phyloP scores from a whole-genome alignment of 257 asterid genomes.

The Jaltomata sinuosa region DNA sequence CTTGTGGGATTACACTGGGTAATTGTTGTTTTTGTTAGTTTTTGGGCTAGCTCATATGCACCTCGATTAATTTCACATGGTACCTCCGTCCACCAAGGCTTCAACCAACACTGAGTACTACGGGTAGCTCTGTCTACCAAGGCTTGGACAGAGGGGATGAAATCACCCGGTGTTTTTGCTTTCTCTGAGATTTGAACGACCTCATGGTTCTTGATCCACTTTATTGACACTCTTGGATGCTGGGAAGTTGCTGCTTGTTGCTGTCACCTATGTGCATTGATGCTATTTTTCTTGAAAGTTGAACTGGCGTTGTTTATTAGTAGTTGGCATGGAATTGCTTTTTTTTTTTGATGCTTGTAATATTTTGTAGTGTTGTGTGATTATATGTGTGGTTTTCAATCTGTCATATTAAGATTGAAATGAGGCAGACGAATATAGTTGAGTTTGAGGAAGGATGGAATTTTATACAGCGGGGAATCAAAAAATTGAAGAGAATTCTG shows the following conservation, averaged over 20 bases:
- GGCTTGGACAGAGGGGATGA: not conserved
- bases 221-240: not conserved
- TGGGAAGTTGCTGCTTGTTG: not conserved
- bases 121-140: not conserved
- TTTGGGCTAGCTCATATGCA: not conserved
- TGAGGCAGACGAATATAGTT: conserved; percentile 6
- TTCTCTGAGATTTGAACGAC: not conserved
- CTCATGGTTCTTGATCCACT: no score
- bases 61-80: not conserved
- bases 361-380: not conserved
- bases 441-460: conserved; percentile 34
- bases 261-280: not conserved
- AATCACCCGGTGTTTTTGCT: not conserved
- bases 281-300: not conserved
- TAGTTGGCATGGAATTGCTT: not conserved
- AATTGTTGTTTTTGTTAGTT: not conserved
- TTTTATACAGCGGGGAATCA: conserved; percentile 24
- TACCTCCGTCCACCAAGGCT: not conserved
- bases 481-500: conserved; percentile 30
- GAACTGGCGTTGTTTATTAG: not conserved
- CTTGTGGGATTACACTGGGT: not conserved
- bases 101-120: no score
- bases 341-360: not conserved
- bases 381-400: not conserved
- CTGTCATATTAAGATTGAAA: conserved; percentile 1